A percentile compares a stretch with the other conserved stretches of the same genome.
Conservation (phyloP, 257 asterid genomes). For the Perilla frutescens region DNA sequence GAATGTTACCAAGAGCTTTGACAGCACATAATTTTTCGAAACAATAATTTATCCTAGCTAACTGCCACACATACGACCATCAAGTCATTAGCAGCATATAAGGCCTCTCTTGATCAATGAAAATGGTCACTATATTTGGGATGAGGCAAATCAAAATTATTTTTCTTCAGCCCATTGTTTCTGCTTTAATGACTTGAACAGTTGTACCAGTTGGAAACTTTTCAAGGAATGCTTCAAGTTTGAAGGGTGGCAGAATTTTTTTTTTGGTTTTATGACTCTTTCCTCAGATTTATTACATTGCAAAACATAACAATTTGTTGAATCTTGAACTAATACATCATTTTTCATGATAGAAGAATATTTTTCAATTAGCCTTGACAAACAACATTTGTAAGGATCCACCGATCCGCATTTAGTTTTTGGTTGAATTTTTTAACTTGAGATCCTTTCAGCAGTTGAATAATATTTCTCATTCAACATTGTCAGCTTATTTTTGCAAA, state of each 20-base stretch:
- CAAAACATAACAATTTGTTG: background rate
- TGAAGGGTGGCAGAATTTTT: conserved; percentile 9
- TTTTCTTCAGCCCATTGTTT: background rate
- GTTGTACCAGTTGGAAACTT: conserved; percentile 10
- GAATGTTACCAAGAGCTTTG: conserved; percentile 6
- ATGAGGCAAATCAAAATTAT: conserved; percentile 15
- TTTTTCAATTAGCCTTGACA: background rate
- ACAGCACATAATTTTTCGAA: background rate
- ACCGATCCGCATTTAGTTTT: background rate
- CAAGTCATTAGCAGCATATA: conserved; percentile 10
- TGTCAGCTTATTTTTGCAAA: background rate
- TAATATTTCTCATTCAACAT: background rate
- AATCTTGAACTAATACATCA: conserved; percentile 4
- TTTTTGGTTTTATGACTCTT: background rate
- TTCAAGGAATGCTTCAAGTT: conserved; percentile 1
- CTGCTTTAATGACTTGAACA: conserved; percentile 4
- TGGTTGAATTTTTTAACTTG: background rate
- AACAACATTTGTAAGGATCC: background rate
- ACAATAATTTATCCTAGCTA: background rate
- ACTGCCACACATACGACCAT: background rate
- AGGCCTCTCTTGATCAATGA: conserved; percentile 15
- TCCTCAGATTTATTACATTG: background rate
- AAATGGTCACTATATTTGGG: background rate
- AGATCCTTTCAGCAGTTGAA: conserved; percentile 20
- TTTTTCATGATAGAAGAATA: background rate